Conservation (phyloP, 2,329 filamentous ascomycete genomes). For the Alternaria infectoria region DNA sequence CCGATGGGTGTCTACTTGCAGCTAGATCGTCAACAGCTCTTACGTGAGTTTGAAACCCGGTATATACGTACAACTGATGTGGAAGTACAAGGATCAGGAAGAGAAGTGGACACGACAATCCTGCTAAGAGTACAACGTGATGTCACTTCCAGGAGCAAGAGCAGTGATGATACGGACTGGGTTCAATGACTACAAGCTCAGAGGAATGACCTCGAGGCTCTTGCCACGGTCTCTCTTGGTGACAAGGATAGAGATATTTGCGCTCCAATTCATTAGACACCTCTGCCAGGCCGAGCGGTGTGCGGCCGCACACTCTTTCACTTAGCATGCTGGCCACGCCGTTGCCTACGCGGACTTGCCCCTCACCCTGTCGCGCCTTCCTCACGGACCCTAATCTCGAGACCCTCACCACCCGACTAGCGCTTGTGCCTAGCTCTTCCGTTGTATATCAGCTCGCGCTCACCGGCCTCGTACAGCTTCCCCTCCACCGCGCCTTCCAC, state of each 20-base stretch:
- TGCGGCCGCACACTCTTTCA: neutral
- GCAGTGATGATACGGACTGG: neutral
- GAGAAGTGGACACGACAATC: neutral
- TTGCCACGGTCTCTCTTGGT: neutral
- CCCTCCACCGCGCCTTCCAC: neutral
- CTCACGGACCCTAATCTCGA: neutral
- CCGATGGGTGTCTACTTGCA: neutral
- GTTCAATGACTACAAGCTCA: neutral
- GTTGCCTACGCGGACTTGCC: neutral
- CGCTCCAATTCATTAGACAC: neutral
- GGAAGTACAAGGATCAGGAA: neutral
- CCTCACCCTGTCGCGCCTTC: neutral
- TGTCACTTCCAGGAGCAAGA: neutral
- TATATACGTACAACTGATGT: neutral
- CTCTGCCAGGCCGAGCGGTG: neutral
- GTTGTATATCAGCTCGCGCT: neutral
- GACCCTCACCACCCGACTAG: neutral
- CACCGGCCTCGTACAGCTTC: neutral
- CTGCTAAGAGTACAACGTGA: neutral
- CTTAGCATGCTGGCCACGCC: neutral
- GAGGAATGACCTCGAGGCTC: neutral
- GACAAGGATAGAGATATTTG: neutral
- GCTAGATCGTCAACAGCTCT: neutral
- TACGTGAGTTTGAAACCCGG: neutral
- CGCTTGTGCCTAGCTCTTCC: neutral